Evolutionary conservation across 192 early-diverging fungal genomes (phyloP).

Genomic region (Umbelopsis vinacea): DNA sequence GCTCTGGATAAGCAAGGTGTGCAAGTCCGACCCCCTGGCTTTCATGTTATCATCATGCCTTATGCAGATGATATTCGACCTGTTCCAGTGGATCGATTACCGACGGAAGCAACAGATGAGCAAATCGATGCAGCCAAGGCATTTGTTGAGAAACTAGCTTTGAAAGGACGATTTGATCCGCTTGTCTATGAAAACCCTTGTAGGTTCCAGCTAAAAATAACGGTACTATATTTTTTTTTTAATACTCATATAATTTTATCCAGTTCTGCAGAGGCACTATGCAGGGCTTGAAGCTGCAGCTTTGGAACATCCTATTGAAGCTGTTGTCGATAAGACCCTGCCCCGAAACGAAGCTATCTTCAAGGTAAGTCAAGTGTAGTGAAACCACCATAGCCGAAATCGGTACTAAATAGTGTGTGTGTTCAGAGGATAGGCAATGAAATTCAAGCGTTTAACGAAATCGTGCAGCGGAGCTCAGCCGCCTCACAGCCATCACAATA

Average conservation of each 20-base stretch:
- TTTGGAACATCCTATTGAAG: conserved; percentile 16
- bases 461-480: background rate
- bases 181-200: conserved; percentile 24
- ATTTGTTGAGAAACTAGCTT: conserved; percentile 11
- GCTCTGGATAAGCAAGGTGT: conserved; percentile 48
- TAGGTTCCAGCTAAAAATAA: background rate
- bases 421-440: conserved; percentile 17
- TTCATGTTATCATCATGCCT: conserved; percentile 69
- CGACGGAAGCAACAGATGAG: background rate
- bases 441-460: conserved; percentile 6
- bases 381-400: background rate
- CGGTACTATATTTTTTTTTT: background rate
- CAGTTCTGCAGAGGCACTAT: conserved; percentile 27
- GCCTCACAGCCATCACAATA: background rate
- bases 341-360: conserved; percentile 10
- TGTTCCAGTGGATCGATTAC: conserved; percentile 27
- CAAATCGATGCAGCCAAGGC: conserved; percentile 18
- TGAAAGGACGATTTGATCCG: conserved; percentile 21
- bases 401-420: background rate
- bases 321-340: conserved; percentile 16
- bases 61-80: conserved; percentile 78
- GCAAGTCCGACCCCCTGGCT: conserved; percentile 63
- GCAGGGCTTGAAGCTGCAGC: conserved; percentile 22
- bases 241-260: background rate
- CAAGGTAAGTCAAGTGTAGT: background rate